Conservation (phyloP, 768 basidiomycete genomes). For the Lactarius sanguifluus region DNA sequence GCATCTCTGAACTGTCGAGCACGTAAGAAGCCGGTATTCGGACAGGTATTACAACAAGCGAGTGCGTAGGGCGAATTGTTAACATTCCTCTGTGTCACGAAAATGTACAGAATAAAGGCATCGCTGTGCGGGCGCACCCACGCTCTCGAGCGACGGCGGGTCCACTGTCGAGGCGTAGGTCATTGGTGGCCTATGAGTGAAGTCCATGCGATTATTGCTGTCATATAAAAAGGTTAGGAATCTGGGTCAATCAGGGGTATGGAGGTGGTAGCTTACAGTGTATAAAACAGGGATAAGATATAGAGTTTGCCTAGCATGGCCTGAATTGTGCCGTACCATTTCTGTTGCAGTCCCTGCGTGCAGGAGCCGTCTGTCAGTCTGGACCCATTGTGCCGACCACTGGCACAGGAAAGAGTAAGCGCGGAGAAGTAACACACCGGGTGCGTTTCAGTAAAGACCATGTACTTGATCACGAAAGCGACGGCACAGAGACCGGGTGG, state of each 20-base stretch:
- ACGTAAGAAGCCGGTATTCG: neutral
- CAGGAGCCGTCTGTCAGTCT: neutral
- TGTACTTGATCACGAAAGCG: constrained; percentile 17
- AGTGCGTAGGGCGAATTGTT: neutral
- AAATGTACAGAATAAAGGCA: constrained; percentile 11
- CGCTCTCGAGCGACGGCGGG: neutral
- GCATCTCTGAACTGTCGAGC: neutral
- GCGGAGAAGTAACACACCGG: constrained; percentile 16
- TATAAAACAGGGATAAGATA: constrained; percentile 18
- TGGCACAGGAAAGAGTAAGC: neutral
- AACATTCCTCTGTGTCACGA: constrained; percentile 6
- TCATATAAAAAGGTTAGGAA: neutral
- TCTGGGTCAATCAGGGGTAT: neutral
- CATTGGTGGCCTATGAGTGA: neutral
- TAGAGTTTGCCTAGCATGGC: constrained; percentile 26
- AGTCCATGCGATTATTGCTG: constrained; percentile 24
- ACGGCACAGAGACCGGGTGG: constrained; percentile 16
- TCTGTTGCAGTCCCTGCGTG: neutral
- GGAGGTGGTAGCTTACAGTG: constrained; percentile 3
- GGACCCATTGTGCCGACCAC: neutral
- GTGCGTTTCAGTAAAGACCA: constrained; percentile 8
- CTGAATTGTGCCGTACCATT: constrained; percentile 19
- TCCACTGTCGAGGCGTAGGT: constrained; percentile 3
- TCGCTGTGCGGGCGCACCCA: neutral
- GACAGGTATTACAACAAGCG: neutral